Percentiles rank a stretch among this genome's conserved stretches.
phyloP scores from a whole-genome alignment of 2,329 filamentous ascomycete species.

The Plenodomus biglobosus region DNA sequence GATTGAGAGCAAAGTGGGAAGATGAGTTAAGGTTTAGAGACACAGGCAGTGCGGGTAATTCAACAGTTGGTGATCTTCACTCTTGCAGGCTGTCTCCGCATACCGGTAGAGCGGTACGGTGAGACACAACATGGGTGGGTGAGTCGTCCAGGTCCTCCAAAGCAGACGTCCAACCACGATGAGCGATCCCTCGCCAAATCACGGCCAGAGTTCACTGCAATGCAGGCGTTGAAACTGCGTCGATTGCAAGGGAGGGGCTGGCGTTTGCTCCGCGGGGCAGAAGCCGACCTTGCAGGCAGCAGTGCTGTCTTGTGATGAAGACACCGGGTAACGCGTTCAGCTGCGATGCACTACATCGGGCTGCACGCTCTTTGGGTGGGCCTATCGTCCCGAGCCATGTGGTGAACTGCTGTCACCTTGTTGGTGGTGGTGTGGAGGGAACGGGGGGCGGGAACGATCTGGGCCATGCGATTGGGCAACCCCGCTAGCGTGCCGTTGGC shows the following conservation, averaged over 20 bases:
- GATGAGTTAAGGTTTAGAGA: background rate
- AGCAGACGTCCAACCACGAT: background rate
- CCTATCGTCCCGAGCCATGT: conserved; percentile 21
- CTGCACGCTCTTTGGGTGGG: conserved; percentile 4
- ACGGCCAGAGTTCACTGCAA: too few relatives aligned
- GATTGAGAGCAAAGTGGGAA: background rate
- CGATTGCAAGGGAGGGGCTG: background rate
- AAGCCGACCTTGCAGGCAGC: background rate
- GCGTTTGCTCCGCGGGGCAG: background rate
- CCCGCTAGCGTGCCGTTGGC: conserved; percentile 12
- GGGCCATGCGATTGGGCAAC: conserved; percentile 15
- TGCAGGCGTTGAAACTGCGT: background rate
- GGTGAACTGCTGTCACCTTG: too few relatives aligned
- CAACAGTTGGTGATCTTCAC: background rate
- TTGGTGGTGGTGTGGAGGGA: conserved; percentile 16
- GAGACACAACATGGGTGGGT: conserved; percentile 5
- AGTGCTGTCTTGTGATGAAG: background rate
- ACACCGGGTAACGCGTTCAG: background rate
- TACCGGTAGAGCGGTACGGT: conserved; percentile 4
- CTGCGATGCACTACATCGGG: background rate
- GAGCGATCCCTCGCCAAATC: too few relatives aligned
- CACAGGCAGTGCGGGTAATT: background rate
- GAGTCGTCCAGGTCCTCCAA: background rate
- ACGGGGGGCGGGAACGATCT: conserved; percentile 5
- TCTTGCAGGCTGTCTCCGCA: conserved; percentile 6